Evolutionary conservation across 495 filamentous ascomycete genomes (phyloP).

Genomic region (Podospora pseudopauciseta): DNA sequence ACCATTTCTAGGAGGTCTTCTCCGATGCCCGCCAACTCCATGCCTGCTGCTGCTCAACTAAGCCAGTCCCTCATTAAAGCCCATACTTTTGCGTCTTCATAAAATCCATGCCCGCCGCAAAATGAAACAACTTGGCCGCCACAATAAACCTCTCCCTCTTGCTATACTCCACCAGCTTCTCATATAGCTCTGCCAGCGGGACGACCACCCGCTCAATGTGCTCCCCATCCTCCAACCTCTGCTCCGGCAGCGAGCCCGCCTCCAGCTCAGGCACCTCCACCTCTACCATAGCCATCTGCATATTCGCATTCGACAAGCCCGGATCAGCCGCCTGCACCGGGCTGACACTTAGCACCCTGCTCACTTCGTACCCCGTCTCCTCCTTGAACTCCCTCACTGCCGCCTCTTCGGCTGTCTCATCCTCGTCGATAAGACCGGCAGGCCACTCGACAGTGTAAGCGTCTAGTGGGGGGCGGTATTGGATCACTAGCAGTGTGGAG

Average conservation of each 20-base stretch:
- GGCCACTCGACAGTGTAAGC: constrained; percentile 78
- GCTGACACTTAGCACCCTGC: constrained; percentile 29
- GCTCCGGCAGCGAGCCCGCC: constrained; percentile 49
- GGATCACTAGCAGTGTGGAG: constrained; percentile 51
- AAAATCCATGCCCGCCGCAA: constrained; percentile 44
- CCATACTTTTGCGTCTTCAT: constrained; percentile 38
- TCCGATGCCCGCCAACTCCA: background rate
- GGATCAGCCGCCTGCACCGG: constrained; percentile 44
- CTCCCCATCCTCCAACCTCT: constrained; percentile 75
- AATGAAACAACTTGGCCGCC: constrained; percentile 45
- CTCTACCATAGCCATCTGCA: constrained; percentile 74
- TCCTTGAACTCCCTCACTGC: constrained; percentile 83
- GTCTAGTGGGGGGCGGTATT: constrained; percentile 75
- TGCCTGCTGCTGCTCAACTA: too few species aligned
- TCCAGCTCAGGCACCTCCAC: constrained; percentile 63
- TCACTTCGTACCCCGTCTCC: constrained; percentile 73
- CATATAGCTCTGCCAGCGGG: constrained; percentile 56
- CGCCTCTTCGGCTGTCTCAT: constrained; percentile 71
- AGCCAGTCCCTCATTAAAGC: constrained; percentile 5
- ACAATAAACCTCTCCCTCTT: constrained; percentile 35
- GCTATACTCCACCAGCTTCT: constrained; percentile 45
- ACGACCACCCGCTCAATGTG: constrained; percentile 78
- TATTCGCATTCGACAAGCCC: constrained; percentile 80
- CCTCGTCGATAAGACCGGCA: constrained; percentile 75
- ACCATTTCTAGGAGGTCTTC: background rate